phyloP scores from a whole-genome alignment of 805 yeast species.

The Candida nitratophila region DNA sequence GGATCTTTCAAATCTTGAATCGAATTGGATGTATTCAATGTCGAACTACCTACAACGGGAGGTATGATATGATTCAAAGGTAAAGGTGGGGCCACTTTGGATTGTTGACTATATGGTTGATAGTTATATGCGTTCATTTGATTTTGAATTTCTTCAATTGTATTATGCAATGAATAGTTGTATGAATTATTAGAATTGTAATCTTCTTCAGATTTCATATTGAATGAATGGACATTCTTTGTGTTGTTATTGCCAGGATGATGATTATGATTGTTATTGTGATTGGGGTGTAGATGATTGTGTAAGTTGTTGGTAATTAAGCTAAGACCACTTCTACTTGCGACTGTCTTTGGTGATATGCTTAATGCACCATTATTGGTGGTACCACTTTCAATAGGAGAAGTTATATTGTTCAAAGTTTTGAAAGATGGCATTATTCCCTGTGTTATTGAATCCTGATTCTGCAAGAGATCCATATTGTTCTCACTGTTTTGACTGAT shows the following conservation, averaged over 20 bases:
- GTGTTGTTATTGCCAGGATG: neutral
- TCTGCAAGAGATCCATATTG: no score
- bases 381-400: conserved; percentile 4
- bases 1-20: neutral
- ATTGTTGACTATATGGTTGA: conserved; percentile 1
- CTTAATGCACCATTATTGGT: conserved; percentile 1
- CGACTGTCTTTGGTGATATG: conserved; percentile 12
- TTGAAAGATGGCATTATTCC: neutral
- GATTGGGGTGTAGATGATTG: neutral
- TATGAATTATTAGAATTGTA: conserved; percentile 24
- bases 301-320: conserved; percentile 6
- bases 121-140: conserved; percentile 16
- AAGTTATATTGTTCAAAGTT: conserved; percentile 3
- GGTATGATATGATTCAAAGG: neutral
- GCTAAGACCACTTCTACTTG: conserved; percentile 10
- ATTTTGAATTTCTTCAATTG: conserved; percentile 25
- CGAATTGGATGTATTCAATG: neutral
- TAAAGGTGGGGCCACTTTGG: neutral
- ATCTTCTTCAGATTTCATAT: conserved; percentile 15
- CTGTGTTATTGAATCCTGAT: no score
- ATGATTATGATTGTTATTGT: neutral
- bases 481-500: no score
- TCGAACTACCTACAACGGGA: neutral
- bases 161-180: conserved; percentile 24
- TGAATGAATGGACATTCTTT: neutral